Evolutionary conservation across 257 asterid genomes (phyloP).

Genomic region (Solanum habrochaites): DNA sequence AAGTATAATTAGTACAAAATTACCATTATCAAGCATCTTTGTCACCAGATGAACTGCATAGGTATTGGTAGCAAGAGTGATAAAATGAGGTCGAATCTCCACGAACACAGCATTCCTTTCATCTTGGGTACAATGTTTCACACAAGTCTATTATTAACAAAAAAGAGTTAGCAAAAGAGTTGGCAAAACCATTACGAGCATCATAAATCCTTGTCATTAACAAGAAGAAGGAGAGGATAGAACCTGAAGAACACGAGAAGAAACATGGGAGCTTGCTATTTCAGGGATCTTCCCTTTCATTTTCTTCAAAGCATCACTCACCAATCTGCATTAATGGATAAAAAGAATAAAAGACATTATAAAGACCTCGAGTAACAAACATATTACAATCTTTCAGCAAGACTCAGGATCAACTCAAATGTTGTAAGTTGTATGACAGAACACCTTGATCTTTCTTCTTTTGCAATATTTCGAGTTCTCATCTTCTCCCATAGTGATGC

Average conservation of each 20-base stretch:
- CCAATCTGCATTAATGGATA: conserved; percentile 29
- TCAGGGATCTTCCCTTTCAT: conserved; percentile 90
- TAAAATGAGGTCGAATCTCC: conserved; percentile 73
- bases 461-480: conserved; percentile 62
- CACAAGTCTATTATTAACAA: conserved; percentile 46
- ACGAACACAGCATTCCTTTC: conserved; percentile 60
- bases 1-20: not conserved
- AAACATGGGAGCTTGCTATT: conserved; percentile 76
- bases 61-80: conserved; percentile 51
- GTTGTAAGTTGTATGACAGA: not conserved
- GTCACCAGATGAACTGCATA: conserved; percentile 85
- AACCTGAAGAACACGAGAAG: conserved; percentile 98
- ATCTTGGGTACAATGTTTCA: conserved; percentile 76
- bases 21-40: conserved; percentile 82
- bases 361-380: not conserved
- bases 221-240: not conserved
- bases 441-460: conserved; percentile 75
- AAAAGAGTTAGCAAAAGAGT: conserved; percentile 5
- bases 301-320: conserved; percentile 70
- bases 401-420: not conserved
- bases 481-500: conserved; percentile 82
- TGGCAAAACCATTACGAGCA: not conserved
- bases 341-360: not conserved
- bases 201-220: not conserved
- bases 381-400: not conserved